These are phyloP conservation scores for Cercospora sojina DNA, from an alignment of 2,329 filamentous ascomycete species.

Conservation along the genomic window DNA sequence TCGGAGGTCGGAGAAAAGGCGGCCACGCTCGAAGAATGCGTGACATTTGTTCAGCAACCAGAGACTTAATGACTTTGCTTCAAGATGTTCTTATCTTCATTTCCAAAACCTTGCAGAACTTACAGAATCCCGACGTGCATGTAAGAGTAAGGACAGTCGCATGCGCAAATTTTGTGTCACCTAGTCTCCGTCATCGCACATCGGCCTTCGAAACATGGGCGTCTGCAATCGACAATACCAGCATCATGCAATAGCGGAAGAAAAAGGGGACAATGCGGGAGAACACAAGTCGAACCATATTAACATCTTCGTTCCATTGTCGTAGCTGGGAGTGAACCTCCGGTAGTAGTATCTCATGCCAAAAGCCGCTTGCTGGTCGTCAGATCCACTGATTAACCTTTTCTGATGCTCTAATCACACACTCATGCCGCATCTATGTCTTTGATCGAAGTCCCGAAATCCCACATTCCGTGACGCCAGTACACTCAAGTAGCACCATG, in stretches of 20 bases:
- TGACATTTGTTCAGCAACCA: not conserved
- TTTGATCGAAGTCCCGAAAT: conserved; percentile 2
- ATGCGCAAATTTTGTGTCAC: too few relatives aligned
- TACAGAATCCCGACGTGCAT: too few relatives aligned
- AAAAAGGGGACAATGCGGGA: not conserved
- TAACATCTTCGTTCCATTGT: conserved; percentile 15
- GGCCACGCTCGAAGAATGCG: too few relatives aligned
- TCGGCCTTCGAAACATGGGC: not conserved
- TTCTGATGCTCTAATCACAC: conserved; percentile 12
- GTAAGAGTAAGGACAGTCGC: too few relatives aligned
- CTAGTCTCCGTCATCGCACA: not conserved
- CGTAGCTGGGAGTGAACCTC: conserved; percentile 11
- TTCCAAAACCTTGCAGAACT: not conserved
- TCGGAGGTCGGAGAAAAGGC: not conserved
- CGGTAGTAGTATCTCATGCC: conserved; percentile 16
- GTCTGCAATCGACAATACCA: not conserved
- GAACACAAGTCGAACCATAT: not conserved
- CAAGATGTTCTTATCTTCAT: not conserved
- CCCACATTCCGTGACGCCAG: conserved; percentile 13
- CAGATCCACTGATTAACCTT: conserved; percentile 17
- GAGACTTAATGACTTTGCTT: not conserved
- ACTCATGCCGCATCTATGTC: conserved; percentile 15
- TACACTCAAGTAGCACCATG: conserved; percentile 5
- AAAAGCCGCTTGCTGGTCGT: conserved; percentile 5
- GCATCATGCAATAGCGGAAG: not conserved